Evolutionary conservation across 2,329 filamentous ascomycete genomes (phyloP), one percentile per base, ranked within the genome.

Genomic region (Uncinocarpus reesii): DNA sequence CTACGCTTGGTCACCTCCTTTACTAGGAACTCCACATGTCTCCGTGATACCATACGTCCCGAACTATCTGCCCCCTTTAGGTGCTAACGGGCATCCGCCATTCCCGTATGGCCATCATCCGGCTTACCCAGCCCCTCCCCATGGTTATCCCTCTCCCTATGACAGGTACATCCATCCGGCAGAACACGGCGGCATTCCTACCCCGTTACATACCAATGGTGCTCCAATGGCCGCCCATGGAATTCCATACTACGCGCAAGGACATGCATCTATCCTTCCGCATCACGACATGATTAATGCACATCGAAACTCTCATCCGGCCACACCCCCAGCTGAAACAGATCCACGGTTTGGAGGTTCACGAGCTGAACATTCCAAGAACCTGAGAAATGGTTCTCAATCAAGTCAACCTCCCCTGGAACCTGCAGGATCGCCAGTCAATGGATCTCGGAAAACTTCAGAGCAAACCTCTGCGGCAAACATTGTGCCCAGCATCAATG

Each of bases 401-500:
- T 57, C 56, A 20, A 66, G 59, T 21, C 64, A 62, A 7, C 57
- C 55, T n/a, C 46, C 59, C 3, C 31, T 59, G 29, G 62, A 59
- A 42, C 29, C 38, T 28, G n/a, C 35, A n/a, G 38, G 4, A 18
- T 53, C 53, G 7, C 50, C 53, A 11, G 16, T 18, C 43, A 57
- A 42, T 29, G 32, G 29, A 52, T 24, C 49, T 49, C 47, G 55
- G 18, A 64, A 61, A 46, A 54, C 58, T 32, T 52, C 58, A 1
- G 58, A 62, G 16, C 53, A 55, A 35, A 52, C 59, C 18, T 53
- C 60, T 21, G 61, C 62, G 28, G 64, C 63, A 18, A 65, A 61
- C 37, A 67, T 66, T 1, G 76, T 80, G 23, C 78, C 78, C 7
- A 75, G 72, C 54, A 77, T 79, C 49, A 71, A 65, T 13, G 62